Base-by-base conservation (phyloP, 2,329 filamentous ascomycete species). In the Microcyclosporella mali region DNA sequence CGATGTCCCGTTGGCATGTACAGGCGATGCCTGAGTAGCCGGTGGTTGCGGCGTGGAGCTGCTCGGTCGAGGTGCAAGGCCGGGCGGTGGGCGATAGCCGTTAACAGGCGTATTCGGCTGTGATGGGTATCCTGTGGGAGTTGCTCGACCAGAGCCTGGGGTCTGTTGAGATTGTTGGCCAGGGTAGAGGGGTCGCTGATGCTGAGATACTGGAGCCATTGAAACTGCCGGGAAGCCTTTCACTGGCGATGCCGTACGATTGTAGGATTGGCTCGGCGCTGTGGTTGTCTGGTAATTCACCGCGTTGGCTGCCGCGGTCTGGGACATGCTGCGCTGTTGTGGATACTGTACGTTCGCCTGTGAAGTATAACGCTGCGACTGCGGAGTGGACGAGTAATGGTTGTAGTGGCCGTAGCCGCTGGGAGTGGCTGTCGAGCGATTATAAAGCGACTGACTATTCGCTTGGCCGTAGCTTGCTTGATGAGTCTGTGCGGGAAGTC, bases 51-150 rank as follows among this genome's bases (percentile, higher is more conserved):
- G 56, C n/a, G 55, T 58, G 31, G 43, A 46, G 41, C 51, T 57
- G 33, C 47, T 33, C 7, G 52, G 51, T 15, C 52, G 21, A 7
- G 49, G 47, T 4, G 45, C 49, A n/a, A 51, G 40, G 19, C 41
- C 41, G 28, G 40, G 44, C 14, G 42, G 45, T n/a, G 43, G 43
- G 17, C 41, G 40, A 16, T 47, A 52, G n/a, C 56, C 56, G 35
- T 59, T 59, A 40, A 59, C 52, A n/a, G 56, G 52, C 12, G 56
- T 58, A 14, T 55, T 53, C 6, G 57, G 53, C 38, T 60, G 56
- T 3, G 54, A 55, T 28, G 58, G 51, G 33, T 53, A 56, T 31
- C 46, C 49, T n/a, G 48, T 49, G 2, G 58, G 58, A 8, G 58
- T 61, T 3, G 43, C 56, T 37, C 58, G 43, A 3, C 57, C 57